Base-by-base conservation (phyloP, 768 basidiomycete species). In the Mycena vulgaris region DNA sequence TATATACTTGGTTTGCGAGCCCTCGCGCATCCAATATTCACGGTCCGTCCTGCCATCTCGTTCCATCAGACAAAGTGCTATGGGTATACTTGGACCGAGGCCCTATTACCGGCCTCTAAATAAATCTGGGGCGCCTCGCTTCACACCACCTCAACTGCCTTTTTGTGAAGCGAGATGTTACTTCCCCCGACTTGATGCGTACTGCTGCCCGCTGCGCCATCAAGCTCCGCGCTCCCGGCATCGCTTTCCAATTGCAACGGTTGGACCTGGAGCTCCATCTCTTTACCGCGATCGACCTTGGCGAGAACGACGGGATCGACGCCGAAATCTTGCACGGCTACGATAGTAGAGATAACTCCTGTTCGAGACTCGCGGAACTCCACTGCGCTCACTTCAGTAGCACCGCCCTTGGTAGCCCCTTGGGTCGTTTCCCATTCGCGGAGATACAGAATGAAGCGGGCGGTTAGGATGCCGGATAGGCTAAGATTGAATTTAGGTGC, bases 381-480 rank as follows among this genome's bases (percentile, higher is more conserved):
- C 1, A n/a, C 31, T 1, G n/a, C 37, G 49, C 55, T 69, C n/a
- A 59, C 28, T 4, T 59, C 37, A 2, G 47, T 47, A 6, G 56
- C 19, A 35, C 7, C 42, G 25, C 51, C 27, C 28, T 45, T 61
- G 8, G 28, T 40, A 7, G 27, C 58, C 0, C 62, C 33, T 23
- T 62, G 59, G 9, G 53, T 40, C 13, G 30, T 49, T 17, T 68
- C 59, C 59, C 59, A 68, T 55, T 62, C 42, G 33, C 66, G 60
- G 51, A 60, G 49, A 30, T n/a, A 42, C 16, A 67, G 66, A 23
- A 67, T 67, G 58, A 67, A 68, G 31, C 66, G 66, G n/a, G 66
- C 66, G 11, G 60, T 62, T 21, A 68, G 60, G 42, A 62, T 30
- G 31, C 66, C 61, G n/a, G 66, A 68, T 35, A 35, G 33, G 33